Evolutionary conservation across 2,329 filamentous ascomycete genomes (phyloP).

Genomic region (Talaromyces sp.): DNA sequence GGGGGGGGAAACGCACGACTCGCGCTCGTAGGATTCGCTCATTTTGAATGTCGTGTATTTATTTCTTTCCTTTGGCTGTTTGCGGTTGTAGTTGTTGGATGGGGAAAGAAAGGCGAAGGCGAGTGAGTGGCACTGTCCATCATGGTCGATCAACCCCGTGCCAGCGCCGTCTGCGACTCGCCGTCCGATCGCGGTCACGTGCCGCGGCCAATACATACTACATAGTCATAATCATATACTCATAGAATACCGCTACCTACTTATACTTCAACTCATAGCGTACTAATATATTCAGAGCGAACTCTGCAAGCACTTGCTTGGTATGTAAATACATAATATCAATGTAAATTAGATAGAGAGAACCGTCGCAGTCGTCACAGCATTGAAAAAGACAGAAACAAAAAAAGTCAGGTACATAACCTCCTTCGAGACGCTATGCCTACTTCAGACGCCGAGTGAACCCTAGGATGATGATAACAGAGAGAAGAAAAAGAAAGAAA

Average conservation of each 20-base stretch:
- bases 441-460: slow-evolving; percentile 10
- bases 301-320: background rate
- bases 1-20: slow-evolving; percentile 45
- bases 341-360: slow-evolving; percentile 4
- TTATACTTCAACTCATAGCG: too few relatives aligned
- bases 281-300: background rate
- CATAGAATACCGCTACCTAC: too few relatives aligned
- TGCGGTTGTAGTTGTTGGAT: background rate
- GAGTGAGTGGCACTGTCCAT: background rate
- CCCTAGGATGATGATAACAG: slow-evolving; percentile 1
- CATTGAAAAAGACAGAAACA: background rate
- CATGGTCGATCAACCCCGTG: background rate
- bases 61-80: too few relatives aligned
- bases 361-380: slow-evolving; percentile 10
- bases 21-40: slow-evolving; percentile 73
- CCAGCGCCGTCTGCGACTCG: background rate
- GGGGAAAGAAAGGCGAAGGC: too few relatives aligned
- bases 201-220: background rate
- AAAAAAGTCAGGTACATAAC: slow-evolving; percentile 1
- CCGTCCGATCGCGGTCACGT: background rate
- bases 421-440: slow-evolving; percentile 13
- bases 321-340: slow-evolving; percentile 6
- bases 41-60: slow-evolving; percentile 37
- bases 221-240: too few relatives aligned
- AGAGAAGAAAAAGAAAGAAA: background rate